Evolutionary conservation across 2,329 filamentous ascomycete species (phyloP).

Genomic region (Penicillium sp.): DNA sequence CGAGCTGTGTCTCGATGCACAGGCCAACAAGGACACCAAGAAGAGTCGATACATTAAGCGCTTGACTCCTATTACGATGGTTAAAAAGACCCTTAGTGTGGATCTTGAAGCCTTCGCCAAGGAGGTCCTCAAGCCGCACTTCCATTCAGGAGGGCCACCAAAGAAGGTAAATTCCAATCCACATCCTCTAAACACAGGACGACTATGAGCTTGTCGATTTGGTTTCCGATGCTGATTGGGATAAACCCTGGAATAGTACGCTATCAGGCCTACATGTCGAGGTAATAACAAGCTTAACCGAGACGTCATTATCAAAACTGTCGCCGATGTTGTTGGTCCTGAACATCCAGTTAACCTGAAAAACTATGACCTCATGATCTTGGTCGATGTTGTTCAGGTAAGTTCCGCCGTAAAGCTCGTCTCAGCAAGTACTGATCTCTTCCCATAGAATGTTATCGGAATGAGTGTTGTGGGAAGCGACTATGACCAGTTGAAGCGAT

Average conservation of each 20-base stretch:
- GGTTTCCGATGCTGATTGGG: not conserved
- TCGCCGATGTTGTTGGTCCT: conserved; percentile 58
- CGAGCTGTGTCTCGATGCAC: conserved; percentile 58
- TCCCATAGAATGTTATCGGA: conserved; percentile 58
- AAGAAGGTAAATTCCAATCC: conserved; percentile 51
- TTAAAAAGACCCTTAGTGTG: conserved; percentile 58
- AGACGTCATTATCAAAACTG: conserved; percentile 59
- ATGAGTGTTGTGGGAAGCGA: conserved; percentile 63
- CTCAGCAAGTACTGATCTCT: conserved; percentile 13
- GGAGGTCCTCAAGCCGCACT: conserved; percentile 59
- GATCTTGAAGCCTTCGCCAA: conserved; percentile 58
- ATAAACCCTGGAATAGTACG: conserved; percentile 50
- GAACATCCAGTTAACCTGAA: conserved; percentile 62
- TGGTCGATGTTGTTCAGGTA: conserved; percentile 64
- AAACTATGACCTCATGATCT: conserved; percentile 60
- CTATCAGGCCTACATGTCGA: conserved; percentile 61
- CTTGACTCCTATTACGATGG: conserved; percentile 59
- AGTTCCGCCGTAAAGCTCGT: conserved; percentile 18
- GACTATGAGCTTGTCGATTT: not conserved
- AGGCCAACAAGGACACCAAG: conserved; percentile 51
- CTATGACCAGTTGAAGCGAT: conserved; percentile 62
- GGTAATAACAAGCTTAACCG: conserved; percentile 59
- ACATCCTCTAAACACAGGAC: not conserved
- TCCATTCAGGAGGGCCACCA: conserved; percentile 52
- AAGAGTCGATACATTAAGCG: conserved; percentile 60